A percentile compares a stretch with the other conserved stretches of the same genome.
These are phyloP conservation scores for Amauroascus verrucosus DNA, from an alignment of 2,329 filamentous ascomycete species.

Conservation along the genomic window DNA sequence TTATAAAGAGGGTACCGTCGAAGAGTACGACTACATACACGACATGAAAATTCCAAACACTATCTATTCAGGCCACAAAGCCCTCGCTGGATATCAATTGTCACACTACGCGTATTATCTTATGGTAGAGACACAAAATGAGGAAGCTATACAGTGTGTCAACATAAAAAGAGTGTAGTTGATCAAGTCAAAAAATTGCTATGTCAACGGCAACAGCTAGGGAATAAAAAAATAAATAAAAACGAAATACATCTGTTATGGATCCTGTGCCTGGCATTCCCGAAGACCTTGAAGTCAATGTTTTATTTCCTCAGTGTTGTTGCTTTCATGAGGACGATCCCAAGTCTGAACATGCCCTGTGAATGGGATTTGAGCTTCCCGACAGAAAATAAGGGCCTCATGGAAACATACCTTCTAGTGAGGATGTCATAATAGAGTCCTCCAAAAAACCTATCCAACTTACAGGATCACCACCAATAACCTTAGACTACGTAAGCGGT, in stretches of 20 bases:
- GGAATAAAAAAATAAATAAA: background rate
- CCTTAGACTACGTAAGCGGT: slow-evolving; percentile 54
- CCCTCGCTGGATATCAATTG: too few relatives aligned
- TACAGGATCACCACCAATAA: slow-evolving; percentile 73
- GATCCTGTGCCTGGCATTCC: background rate
- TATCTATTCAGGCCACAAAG: too few relatives aligned
- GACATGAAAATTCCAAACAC: background rate
- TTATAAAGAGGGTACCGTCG: background rate
- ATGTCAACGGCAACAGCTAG: background rate
- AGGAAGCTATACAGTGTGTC: too few relatives aligned
- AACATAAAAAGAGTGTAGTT: too few relatives aligned
- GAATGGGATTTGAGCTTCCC: slow-evolving; percentile 8
- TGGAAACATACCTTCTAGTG: slow-evolving; percentile 63
- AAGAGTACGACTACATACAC: background rate
- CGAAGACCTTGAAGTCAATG: background rate
- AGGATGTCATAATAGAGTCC: slow-evolving; percentile 84
- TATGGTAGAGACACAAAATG: too few relatives aligned
- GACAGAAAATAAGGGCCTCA: slow-evolving; percentile 12
- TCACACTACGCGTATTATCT: too few relatives aligned
- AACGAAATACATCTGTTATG: background rate
- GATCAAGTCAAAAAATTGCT: background rate
- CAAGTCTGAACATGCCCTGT: slow-evolving; percentile 66
- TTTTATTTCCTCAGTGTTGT: slow-evolving; percentile 21
- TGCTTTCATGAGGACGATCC: slow-evolving; percentile 50
- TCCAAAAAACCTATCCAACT: slow-evolving; percentile 91